Evolutionary conservation across 805 yeast genomes (phyloP).

Genomic region (Peterozyma xylosa): DNA sequence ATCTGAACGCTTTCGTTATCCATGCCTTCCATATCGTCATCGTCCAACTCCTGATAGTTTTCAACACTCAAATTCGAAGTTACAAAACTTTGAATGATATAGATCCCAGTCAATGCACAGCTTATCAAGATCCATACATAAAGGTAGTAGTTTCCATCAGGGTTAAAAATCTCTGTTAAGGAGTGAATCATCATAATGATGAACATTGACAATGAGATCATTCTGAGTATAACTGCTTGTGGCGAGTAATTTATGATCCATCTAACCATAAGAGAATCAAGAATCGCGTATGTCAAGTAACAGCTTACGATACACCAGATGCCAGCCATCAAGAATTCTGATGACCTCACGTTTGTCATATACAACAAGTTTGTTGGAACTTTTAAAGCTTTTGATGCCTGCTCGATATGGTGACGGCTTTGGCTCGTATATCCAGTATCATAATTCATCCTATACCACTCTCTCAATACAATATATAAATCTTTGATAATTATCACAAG

Average conservation of each 20-base stretch:
- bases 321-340: constrained; percentile 76
- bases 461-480: constrained; percentile 16
- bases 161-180: constrained; percentile 59
- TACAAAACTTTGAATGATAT: constrained; percentile 80
- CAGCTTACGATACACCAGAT: constrained; percentile 92
- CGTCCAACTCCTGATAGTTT: constrained; percentile 18
- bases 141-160: constrained; percentile 62
- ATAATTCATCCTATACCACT: constrained; percentile 16
- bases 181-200: constrained; percentile 65
- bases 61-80: constrained; percentile 61
- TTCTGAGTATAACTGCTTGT: constrained; percentile 81
- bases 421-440: constrained; percentile 8
- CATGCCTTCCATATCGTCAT: constrained; percentile 15
- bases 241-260: constrained; percentile 92
- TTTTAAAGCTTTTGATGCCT: background rate
- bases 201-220: constrained; percentile 74
- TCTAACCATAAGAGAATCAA: constrained; percentile 85
- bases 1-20: constrained; percentile 2
- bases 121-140: constrained; percentile 93
- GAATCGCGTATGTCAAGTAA: constrained; percentile 71
- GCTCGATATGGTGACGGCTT: background rate
- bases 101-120: constrained; percentile 72
- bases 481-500: constrained; percentile 27
- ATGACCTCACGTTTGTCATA: constrained; percentile 55
- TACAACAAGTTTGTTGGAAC: constrained; percentile 9